Conservation (phyloP, 208 protist species). For the Trypanosoma scelopori region DNA sequence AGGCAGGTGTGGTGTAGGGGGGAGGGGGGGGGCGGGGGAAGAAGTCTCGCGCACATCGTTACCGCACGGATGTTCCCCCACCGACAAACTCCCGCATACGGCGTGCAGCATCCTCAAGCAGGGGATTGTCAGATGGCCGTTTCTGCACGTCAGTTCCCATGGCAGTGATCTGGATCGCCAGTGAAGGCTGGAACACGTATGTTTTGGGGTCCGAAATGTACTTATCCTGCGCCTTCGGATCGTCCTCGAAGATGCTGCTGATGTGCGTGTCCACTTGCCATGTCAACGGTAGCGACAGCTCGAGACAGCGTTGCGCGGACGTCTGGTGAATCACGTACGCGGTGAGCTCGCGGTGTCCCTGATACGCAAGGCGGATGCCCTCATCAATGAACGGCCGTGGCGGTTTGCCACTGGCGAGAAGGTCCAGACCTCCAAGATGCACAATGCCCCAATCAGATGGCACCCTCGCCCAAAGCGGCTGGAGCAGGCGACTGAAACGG, state of each 20-base stretch:
- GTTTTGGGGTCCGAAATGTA: slow-evolving; percentile 87
- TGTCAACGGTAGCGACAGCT: slow-evolving; percentile 81
- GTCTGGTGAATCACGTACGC: slow-evolving; percentile 79
- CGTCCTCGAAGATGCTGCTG: slow-evolving; percentile 51
- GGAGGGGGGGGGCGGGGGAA: too few species aligned
- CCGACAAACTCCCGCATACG: slow-evolving; percentile 90
- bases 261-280: slow-evolving; percentile 93
- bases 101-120: slow-evolving; percentile 81
- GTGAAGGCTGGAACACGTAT: slow-evolving; percentile 88
- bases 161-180: slow-evolving; percentile 86
- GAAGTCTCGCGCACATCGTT: not conserved
- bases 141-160: slow-evolving; percentile 92
- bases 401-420: slow-evolving; percentile 72
- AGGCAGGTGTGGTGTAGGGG: too few species aligned
- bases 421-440: slow-evolving; percentile 86
- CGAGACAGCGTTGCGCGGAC: slow-evolving; percentile 76
- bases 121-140: slow-evolving; percentile 54
- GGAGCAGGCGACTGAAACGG: slow-evolving; percentile 57
- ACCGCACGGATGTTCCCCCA: slow-evolving; percentile 83
- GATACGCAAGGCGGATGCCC: slow-evolving; percentile 78
- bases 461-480: slow-evolving; percentile 52
- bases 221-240: slow-evolving; percentile 61
- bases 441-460: slow-evolving; percentile 89
- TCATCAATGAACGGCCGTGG: slow-evolving; percentile 82
- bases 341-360: slow-evolving; percentile 88